Percentiles rank a stretch among this genome's conserved stretches.
Evolutionary conservation across 2,329 filamentous ascomycete species (phyloP).

Genomic region (Fusarium acutatum): DNA sequence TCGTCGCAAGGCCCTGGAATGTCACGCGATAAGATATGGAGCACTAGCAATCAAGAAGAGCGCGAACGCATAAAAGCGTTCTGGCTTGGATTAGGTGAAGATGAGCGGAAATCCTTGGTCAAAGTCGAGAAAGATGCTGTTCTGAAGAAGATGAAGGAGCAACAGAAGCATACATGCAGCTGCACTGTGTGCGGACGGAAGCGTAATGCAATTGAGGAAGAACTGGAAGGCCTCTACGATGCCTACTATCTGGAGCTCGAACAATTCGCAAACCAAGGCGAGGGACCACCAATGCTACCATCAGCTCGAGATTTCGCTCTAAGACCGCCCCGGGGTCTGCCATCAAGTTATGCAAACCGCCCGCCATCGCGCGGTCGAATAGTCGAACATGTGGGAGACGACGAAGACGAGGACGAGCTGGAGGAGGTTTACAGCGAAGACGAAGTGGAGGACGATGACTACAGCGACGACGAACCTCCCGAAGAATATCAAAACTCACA

Average conservation of each 20-base stretch:
- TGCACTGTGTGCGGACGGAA: constrained; percentile 97
- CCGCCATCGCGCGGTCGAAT: constrained; percentile 81
- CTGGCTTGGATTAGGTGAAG: constrained; percentile 93
- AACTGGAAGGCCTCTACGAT: constrained; percentile 96
- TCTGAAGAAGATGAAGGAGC: constrained; percentile 99
- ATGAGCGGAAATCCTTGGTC: constrained; percentile 92
- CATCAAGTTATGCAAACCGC: constrained; percentile 67
- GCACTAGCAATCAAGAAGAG: constrained; percentile 92
- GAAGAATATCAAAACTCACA: constrained; percentile 72
- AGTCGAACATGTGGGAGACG: constrained; percentile 69
- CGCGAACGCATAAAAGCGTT: constrained; percentile 98
- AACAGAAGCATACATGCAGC: constrained; percentile 98
- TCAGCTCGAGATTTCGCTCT: constrained; percentile 68
- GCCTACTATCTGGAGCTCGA: constrained; percentile 98
- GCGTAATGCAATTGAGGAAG: constrained; percentile 95
- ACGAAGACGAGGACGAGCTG: constrained; percentile 64
- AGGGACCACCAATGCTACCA: constrained; percentile 64
- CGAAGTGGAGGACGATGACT: constrained; percentile 67
- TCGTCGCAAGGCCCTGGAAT: constrained; percentile 53
- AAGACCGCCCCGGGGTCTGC: constrained; percentile 66
- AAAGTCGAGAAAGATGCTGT: constrained; percentile 99
- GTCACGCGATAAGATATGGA: constrained; percentile 92
- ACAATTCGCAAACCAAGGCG: constrained; percentile 89
- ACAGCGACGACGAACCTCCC: constrained; percentile 71
- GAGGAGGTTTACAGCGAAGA: constrained; percentile 61